Evolutionary conservation across 805 yeast genomes (phyloP), one percentile per base, ranked within the genome.

Genomic region (Metschnikowia colocasiae): DNA sequence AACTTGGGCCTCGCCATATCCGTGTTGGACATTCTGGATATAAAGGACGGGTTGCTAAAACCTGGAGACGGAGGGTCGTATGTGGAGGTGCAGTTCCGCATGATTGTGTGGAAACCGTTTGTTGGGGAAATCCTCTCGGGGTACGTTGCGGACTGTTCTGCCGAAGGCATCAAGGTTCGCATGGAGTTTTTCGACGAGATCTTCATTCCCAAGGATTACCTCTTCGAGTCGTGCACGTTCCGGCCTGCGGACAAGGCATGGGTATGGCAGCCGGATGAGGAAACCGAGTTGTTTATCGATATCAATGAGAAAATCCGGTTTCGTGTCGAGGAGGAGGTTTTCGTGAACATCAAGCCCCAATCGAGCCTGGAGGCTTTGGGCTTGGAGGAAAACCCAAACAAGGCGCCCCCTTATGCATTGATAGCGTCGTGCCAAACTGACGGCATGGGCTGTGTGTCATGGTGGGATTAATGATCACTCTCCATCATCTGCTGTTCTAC

Each of bases 401-500:
- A 75, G 46, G 71, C 78, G 10, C 94, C 97, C 9, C 89, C 97
- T 13, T 91, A 89, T 68, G 87, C 89, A 8, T 68, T 92, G 23
- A 66, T 87, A 25, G 98, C 92, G 15, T 86, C 96, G 53, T 90
- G 97, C 64, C 97, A 90, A 63, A 82, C 89, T 3, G 97, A 90
- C 59, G 99, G 99, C 37, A 88, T 90, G 95, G 99, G 99, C 4
- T 81, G 95, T 57, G 83, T 88, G 34, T 80, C 91, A 47, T 94
- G 99, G 99, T 92, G 99, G 99, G 95, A 87, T 59, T 83, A 39
- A n/a, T n/a, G n/a, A n/a, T n/a, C n/a, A n/a, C n/a, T n/a, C n/a
- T n/a, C n/a, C n/a, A n/a, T n/a, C n/a, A n/a, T n/a, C n/a, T n/a
- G n/a, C n/a, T n/a, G n/a, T n/a, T n/a, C n/a, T n/a, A n/a, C n/a